A percentile compares a stretch with the other conserved stretches of the same genome.
Conservation (phyloP, 1,284 basidiomycete genomes). For the Microbotryomycetes sp. region DNA sequence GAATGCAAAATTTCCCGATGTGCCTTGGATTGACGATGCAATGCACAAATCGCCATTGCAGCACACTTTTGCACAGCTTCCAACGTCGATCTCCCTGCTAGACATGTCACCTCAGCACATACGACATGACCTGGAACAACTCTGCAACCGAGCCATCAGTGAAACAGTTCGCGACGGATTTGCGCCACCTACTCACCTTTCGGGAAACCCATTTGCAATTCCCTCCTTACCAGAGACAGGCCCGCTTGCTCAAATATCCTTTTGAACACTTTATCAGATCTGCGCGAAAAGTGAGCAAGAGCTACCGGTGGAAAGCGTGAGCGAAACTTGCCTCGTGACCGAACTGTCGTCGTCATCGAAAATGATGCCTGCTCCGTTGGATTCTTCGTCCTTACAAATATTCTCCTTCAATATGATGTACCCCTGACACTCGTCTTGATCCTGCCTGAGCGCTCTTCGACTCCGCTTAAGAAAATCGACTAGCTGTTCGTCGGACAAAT, state of each 20-base stretch:
- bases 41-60: no score
- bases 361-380: constrained; percentile 52
- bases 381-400: constrained; percentile 56
- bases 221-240: constrained; percentile 58
- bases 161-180: not conserved
- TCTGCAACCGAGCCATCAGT: constrained; percentile 6
- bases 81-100: no score
- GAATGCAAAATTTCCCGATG: no score
- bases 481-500: constrained; percentile 63
- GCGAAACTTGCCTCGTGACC: constrained; percentile 58
- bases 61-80: no score
- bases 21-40: no score
- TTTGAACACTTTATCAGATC: constrained; percentile 77
- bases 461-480: constrained; percentile 63
- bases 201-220: constrained; percentile 67
- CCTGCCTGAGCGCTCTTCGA: constrained; percentile 49
- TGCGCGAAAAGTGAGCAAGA: constrained; percentile 38
- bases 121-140: constrained; percentile 33
- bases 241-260: constrained; percentile 64
- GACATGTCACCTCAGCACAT: constrained; percentile 23
- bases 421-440: constrained; percentile 41
- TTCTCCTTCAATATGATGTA: constrained; percentile 85
- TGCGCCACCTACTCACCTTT: no score
- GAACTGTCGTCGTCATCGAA: constrained; percentile 84
- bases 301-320: not conserved